A percentile compares a stretch with the other conserved stretches of the same genome.
These are phyloP conservation scores for Chlamydomonas sp. DNA, from an alignment of 139 green algal species.

Conservation along the genomic window DNA sequence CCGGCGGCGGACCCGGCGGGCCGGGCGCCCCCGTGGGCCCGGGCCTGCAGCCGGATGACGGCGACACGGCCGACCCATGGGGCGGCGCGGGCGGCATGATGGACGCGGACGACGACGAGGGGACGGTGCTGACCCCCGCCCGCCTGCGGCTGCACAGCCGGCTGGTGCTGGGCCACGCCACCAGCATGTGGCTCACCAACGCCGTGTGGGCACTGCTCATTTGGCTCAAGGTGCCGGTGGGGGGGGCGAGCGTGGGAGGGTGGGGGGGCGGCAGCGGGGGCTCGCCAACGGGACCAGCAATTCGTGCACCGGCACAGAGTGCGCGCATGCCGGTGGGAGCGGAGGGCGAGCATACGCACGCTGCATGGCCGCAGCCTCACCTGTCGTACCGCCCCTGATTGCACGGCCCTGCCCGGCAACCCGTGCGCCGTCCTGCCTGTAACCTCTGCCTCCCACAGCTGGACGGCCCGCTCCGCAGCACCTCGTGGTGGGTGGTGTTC, in stretches of 20 bases:
- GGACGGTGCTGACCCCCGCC: constrained; percentile 3
- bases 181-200: constrained; percentile 22
- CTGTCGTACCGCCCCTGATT: not conserved
- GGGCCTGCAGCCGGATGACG: too few species aligned
- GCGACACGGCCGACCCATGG: too few species aligned
- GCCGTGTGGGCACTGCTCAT: constrained; percentile 18
- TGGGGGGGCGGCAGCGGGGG: not conserved
- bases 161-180: constrained; percentile 4
- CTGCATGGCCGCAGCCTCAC: not conserved
- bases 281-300: not conserved
- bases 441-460: constrained; percentile 7
- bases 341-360: too few species aligned
- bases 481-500: constrained; percentile 36
- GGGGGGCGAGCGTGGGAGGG: not conserved
- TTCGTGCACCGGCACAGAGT: not conserved
- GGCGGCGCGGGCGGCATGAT: too few species aligned
- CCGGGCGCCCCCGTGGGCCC: too few species aligned
- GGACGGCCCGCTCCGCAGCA: not conserved
- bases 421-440: not conserved
- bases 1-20: too few species aligned
- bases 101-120: too few species aligned
- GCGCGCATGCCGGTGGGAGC: not conserved
- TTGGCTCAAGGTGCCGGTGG: constrained; percentile 16
- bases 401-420: not conserved
- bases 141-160: constrained; percentile 20